phyloP scores from a whole-genome alignment of 2,329 filamentous ascomycete genomes.

The Paramyrothecium roridum region DNA sequence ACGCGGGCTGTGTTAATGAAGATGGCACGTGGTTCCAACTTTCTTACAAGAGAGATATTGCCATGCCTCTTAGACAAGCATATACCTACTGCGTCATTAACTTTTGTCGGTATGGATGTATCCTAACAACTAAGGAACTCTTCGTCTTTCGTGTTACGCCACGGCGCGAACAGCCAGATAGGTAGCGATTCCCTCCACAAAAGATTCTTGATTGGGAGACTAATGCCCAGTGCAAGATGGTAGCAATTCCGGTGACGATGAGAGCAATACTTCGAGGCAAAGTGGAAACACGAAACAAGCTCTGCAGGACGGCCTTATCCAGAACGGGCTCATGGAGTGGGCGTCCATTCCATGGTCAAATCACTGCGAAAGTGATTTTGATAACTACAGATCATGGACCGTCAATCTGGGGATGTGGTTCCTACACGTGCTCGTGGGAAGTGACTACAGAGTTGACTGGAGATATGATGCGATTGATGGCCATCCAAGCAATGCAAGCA shows the following conservation, averaged over 20 bases:
- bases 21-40: no score
- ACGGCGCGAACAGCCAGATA: no score
- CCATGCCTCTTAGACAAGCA: neutral
- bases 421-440: neutral
- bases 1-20: no score
- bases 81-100: neutral
- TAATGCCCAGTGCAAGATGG: no score
- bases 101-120: neutral
- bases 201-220: no score
- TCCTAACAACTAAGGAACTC: neutral
- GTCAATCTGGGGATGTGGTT: neutral
- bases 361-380: neutral
- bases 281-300: neutral
- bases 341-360: neutral
- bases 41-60: no score
- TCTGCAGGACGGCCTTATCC: neutral
- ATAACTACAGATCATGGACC: neutral
- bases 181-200: no score
- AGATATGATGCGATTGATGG: no score
- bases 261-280: no score
- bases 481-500: no score
- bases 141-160: neutral
- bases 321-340: neutral
- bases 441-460: neutral
- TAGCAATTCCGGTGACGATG: no score